Conservation (phyloP, 257 asterid species). For the Scutellaria baicalensis region DNA sequence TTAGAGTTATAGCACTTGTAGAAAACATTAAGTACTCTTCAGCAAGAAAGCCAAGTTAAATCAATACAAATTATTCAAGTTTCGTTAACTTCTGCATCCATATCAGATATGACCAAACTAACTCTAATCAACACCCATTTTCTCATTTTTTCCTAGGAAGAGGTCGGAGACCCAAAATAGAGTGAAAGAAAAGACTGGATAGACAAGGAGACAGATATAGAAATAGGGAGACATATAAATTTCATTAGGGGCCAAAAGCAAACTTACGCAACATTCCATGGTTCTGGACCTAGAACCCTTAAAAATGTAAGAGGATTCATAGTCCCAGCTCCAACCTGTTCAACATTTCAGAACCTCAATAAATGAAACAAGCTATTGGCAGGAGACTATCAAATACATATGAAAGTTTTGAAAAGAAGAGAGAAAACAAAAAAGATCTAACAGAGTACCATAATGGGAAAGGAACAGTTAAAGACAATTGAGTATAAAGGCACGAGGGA, state of each 20-base stretch:
- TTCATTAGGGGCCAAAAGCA: conserved; percentile 6
- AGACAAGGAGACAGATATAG: neutral
- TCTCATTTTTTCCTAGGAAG: neutral
- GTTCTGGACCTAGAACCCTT: conserved; percentile 98
- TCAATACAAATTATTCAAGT: neutral
- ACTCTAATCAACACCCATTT: neutral
- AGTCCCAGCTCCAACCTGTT: conserved; percentile 98
- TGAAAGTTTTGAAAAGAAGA: neutral
- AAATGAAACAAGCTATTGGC: conserved; percentile 11
- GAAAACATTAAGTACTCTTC: neutral
- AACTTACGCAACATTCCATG: conserved; percentile 98
- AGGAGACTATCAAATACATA: neutral
- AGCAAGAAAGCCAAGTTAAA: neutral
- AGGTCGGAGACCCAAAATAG: neutral
- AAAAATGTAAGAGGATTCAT: conserved; percentile 94
- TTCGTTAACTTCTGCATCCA: neutral
- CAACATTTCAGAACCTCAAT: conserved; percentile 24
- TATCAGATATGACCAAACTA: neutral
- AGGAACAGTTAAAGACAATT: neutral
- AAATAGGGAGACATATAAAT: neutral
- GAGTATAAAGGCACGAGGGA: too few species aligned
- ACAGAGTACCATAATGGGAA: neutral
- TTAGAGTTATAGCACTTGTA: neutral
- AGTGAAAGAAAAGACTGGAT: neutral
- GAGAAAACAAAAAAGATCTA: neutral